Evolutionary conservation across 306 rosid species (phyloP).

Genomic region (Gastrolobium bilobum): DNA sequence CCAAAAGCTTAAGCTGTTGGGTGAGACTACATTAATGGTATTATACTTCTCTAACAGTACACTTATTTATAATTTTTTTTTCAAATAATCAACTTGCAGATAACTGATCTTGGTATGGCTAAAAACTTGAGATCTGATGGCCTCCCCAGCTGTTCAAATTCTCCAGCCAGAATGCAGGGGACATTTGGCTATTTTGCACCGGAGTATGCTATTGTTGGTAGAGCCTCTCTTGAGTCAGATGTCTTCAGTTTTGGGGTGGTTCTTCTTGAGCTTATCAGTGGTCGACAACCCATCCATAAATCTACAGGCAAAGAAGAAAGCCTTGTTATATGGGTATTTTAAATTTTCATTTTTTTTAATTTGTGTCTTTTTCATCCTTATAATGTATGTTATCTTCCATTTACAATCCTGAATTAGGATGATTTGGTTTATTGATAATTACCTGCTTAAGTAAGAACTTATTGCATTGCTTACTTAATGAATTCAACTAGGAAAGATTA

Average conservation of each 20-base stretch:
- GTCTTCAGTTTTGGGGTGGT: slow-evolving; percentile 98
- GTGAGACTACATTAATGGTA: no score
- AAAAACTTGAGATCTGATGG: slow-evolving; percentile 83
- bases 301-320: slow-evolving; percentile 84
- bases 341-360: not conserved
- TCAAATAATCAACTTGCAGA: slow-evolving; percentile 65
- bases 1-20: no score
- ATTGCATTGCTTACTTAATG: slow-evolving; percentile 37
- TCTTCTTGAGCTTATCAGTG: slow-evolving; percentile 98
- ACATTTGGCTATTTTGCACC: slow-evolving; percentile 99
- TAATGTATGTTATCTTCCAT: slow-evolving; percentile 1
- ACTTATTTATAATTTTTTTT: slow-evolving; percentile 31
- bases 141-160: slow-evolving; percentile 80
- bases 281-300: slow-evolving; percentile 89
- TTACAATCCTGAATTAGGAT: slow-evolving; percentile 15
- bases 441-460: slow-evolving; percentile 9
- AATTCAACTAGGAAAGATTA: slow-evolving; percentile 29
- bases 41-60: not conserved
- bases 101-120: slow-evolving; percentile 99
- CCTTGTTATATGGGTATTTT: slow-evolving; percentile 93
- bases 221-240: slow-evolving; percentile 92
- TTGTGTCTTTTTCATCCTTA: slow-evolving; percentile 18
- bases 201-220: slow-evolving; percentile 91
- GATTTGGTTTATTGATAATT: slow-evolving; percentile 8
- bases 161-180: slow-evolving; percentile 98